Evolutionary conservation across 2,329 filamentous ascomycete genomes (phyloP), one percentile per base, ranked within the genome.

Genomic region (Epichloe sp.): DNA sequence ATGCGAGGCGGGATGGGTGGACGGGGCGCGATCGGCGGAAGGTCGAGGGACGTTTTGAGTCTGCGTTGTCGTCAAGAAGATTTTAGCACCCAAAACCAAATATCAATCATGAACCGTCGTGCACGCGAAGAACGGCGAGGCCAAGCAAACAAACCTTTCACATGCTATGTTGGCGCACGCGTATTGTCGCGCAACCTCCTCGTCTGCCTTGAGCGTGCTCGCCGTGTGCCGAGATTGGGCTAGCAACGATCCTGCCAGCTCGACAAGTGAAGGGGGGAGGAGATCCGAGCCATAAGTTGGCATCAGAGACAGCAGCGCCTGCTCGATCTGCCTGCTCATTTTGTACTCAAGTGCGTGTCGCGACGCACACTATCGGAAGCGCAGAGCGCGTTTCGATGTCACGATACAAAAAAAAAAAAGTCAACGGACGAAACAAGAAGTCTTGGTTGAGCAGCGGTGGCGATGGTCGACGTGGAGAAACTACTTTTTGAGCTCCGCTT

Each of bases 131-230:
- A 42, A 8, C 11, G 15, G 15, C 21, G 26, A 10, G 26, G 40
- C 8, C 5, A 38, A 7, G 1, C 6, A 26, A 44, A 46, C 52
- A 14, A 17, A 87, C 86, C 87, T 80, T 59, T 91, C 88, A 63
- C 90, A 97, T 19, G 93, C 93, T 54, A 98, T 78, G 67, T 95
- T 84, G 14, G 87, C 86, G 64, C 89, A 95, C 4, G 85, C 86
- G 65, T 93, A 93, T 4, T 79, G 76, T 19, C 90, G 78, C n/a
- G 85, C 88, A 56, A 93, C 82, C 65, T 96, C 90, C 65, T 95
- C 89, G 51, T 94, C 88, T 3, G 82, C 77, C 63, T 89, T 94
- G 49, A 96, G 73, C 15, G 79, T 85, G 61, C 80, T 83, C 47
- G 87, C 88, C 60, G 82, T 83, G 62, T 82, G 80, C 36, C 87